A percentile compares a stretch with the other conserved stretches of the same genome.
Evolutionary conservation across 176 grass and related monocot species (phyloP).

Genomic region (Carex pumila): DNA sequence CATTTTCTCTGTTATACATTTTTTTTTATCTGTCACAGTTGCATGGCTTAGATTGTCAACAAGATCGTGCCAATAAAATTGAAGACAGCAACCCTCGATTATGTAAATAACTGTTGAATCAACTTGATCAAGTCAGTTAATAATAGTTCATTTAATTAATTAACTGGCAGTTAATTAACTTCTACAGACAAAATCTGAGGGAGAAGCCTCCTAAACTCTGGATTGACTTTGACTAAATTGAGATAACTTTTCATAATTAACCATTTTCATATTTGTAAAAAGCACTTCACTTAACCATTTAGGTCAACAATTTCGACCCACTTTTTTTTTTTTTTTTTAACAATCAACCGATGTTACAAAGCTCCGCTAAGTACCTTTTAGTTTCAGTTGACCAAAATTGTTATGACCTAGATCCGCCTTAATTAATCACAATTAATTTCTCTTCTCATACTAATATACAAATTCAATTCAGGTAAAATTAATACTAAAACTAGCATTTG

Average conservation of each 20-base stretch:
- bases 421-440: neutral
- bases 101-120: neutral
- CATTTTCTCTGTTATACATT: neutral
- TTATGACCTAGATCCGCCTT: neutral
- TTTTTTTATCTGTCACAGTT: neutral
- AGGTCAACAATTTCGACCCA: constrained; percentile 8
- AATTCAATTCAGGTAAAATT: neutral
- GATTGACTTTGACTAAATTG: constrained; percentile 16
- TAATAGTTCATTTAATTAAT: neutral
- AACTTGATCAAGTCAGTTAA: neutral
- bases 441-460: neutral
- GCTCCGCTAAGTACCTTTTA: neutral
- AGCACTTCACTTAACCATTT: neutral
- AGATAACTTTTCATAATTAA: constrained; percentile 1
- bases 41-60: neutral
- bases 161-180: constrained; percentile 1
- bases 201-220: neutral
- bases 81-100: neutral
- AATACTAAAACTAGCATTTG: neutral
- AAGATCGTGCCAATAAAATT: constrained; percentile 2
- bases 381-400: neutral
- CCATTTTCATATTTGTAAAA: neutral
- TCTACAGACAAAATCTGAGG: constrained; percentile 5
- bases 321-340: neutral
- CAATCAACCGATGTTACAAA: neutral